Percentiles rank a stretch among this genome's conserved stretches.
Conservation (phyloP, 2,329 filamentous ascomycete species). For the Fusarium dimerum region DNA sequence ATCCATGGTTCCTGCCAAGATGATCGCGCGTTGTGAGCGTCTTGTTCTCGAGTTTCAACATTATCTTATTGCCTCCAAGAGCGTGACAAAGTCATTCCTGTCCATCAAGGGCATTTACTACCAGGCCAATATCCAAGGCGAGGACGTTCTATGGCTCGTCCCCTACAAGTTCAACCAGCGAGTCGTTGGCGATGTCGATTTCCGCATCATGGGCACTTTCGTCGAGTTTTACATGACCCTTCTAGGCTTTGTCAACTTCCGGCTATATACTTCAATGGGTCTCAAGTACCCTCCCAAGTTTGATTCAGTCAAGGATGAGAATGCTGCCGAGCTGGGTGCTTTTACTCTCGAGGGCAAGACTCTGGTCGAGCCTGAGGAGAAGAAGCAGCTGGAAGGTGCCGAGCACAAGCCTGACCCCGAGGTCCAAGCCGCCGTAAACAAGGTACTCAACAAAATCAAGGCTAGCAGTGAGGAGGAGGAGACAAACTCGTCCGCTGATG, state of each 20-base stretch:
- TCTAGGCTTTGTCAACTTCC: conserved; percentile 93
- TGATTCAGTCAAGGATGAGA: conserved; percentile 81
- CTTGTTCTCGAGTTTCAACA: conserved; percentile 96
- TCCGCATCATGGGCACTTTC: conserved; percentile 98
- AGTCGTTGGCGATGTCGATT: conserved; percentile 92
- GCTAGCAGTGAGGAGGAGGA: conserved; percentile 48
- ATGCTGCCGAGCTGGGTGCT: conserved; percentile 84
- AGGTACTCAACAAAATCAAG: conserved; percentile 69
- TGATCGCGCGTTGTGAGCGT: conserved; percentile 91
- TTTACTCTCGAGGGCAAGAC: conserved; percentile 83
- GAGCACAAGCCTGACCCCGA: conserved; percentile 59
- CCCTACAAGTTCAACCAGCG: conserved; percentile 98
- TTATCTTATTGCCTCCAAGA: conserved; percentile 91
- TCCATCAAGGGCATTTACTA: conserved; percentile 99
- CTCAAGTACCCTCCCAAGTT: conserved; percentile 97
- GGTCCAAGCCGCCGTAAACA: conserved; percentile 67
- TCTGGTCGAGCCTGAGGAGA: conserved; percentile 55
- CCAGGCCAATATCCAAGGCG: conserved; percentile 93
- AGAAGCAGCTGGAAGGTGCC: conserved; percentile 50
- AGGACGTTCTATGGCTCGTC: conserved; percentile 95
- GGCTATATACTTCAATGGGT: conserved; percentile 87
- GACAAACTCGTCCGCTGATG: conserved; percentile 39
- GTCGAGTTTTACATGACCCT: conserved; percentile 98
- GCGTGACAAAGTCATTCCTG: conserved; percentile 91
- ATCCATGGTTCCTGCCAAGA: conserved; percentile 86